Conservation (phyloP, 495 filamentous ascomycete genomes). For the Neurospora tetraspora region DNA sequence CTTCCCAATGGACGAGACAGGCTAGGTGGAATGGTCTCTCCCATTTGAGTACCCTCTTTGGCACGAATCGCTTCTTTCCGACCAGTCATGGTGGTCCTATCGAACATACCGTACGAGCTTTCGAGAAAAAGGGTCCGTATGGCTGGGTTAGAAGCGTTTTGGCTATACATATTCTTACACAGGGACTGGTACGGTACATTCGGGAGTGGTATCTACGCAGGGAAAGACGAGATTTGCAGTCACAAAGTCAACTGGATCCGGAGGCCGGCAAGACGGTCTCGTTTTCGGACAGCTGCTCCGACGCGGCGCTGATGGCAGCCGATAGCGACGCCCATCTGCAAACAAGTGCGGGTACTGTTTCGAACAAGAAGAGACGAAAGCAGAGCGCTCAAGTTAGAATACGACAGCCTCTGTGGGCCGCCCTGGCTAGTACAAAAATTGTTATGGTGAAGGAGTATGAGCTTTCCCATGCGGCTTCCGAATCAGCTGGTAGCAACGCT, state of each 20-base stretch:
- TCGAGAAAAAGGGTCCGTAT: conserved; percentile 39
- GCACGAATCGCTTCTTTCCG: conserved; percentile 29
- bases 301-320: conserved; percentile 34
- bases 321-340: conserved; percentile 34
- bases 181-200: conserved; percentile 58
- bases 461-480: conserved; percentile 63
- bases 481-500: conserved; percentile 63
- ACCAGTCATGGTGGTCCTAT: conserved; percentile 32
- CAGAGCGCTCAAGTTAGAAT: conserved; percentile 83
- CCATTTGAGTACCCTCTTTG: conserved; percentile 29
- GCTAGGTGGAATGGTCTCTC: conserved; percentile 35
- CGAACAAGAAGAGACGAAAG: conserved; percentile 74
- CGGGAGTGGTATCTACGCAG: conserved; percentile 48
- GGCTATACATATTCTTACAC: conserved; percentile 83
- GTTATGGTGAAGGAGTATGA: conserved; percentile 90
- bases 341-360: conserved; percentile 20
- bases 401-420: conserved; percentile 89
- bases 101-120: conserved; percentile 28
- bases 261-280: conserved; percentile 35
- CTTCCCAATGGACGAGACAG: conserved; percentile 52
- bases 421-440: conserved; percentile 87
- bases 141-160: conserved; percentile 51
- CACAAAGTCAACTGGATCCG: conserved; percentile 34
- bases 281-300: conserved; percentile 23
- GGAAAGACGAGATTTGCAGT: conserved; percentile 38